Evolutionary conservation across 1,139 yeast genomes (phyloP).

Genomic region (Lodderomyces beijingensis): DNA sequence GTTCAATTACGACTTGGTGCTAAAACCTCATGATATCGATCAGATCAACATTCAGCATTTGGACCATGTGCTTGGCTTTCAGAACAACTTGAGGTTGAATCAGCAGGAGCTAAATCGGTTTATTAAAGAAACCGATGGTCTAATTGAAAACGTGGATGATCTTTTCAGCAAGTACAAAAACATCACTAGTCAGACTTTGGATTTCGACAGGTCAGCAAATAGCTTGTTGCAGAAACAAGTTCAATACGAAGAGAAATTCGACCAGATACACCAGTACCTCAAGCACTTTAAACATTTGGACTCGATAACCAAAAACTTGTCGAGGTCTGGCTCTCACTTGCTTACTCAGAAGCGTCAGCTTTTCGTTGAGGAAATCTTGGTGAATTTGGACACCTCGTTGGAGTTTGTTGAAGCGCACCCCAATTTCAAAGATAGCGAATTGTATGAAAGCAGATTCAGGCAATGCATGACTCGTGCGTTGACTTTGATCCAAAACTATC

Average conservation of each 20-base stretch:
- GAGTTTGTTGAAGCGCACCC: slow-evolving; percentile 33
- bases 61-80: slow-evolving; percentile 34
- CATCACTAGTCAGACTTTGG: slow-evolving; percentile 57
- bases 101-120: slow-evolving; percentile 31
- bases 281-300: slow-evolving; percentile 68
- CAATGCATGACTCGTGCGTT: slow-evolving; percentile 84
- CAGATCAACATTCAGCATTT: slow-evolving; percentile 28
- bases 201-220: slow-evolving; percentile 59
- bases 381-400: slow-evolving; percentile 53
- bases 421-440: slow-evolving; percentile 64
- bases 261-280: slow-evolving; percentile 50
- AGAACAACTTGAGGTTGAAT: slow-evolving; percentile 35
- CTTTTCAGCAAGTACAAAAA: slow-evolving; percentile 49
- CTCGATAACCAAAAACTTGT: slow-evolving; percentile 60
- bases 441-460: slow-evolving; percentile 68
- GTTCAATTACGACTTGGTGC: slow-evolving; percentile 35
- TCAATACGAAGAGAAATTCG: slow-evolving; percentile 39
- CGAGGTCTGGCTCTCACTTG: slow-evolving; percentile 64
- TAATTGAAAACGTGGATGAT: slow-evolving; percentile 38
- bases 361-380: slow-evolving; percentile 36
- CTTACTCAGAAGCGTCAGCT: slow-evolving; percentile 29
- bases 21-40: slow-evolving; percentile 29
- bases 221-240: slow-evolving; percentile 49
- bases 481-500: slow-evolving; percentile 67
- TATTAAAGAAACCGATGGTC: slow-evolving; percentile 35